Evolutionary conservation across 441 rosid species (phyloP), one percentile per base, ranked within the genome.

Genomic region (Brassica balearica): DNA sequence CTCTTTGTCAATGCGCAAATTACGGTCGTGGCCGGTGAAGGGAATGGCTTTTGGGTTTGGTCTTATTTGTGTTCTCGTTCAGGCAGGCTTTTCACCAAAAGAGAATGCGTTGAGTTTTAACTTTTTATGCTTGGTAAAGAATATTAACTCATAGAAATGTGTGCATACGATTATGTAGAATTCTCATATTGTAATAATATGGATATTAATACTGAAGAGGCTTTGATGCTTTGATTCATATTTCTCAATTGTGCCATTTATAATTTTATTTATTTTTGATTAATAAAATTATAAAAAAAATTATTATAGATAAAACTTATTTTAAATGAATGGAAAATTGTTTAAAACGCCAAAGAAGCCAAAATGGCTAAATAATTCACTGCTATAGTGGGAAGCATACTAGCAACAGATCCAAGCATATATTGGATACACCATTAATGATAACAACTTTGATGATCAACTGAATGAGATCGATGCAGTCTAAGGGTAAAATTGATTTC

Each of bases 1-100:
- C 90, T 58, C 72, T 84, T 80, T 82, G 84, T 71, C 15, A 66
- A 68, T 34, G 83, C 92, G 92, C 63, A 75, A 86, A 81, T 86
- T 66, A 78, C 88, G 91, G 90, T 71, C 62, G 12, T 68, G 80
- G 82, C 76, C 75, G 77, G 82, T 83, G 86, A 71, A 84, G 25
- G 25, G 66, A 69, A 82, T 46, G 8, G 27, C 8, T 15, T 78
- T 63, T 71, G 38, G 38, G 19, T 62, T 60, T 58, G 61, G 65
- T 78, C 68, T 65, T 48, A 14, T 48, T 73, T 29, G 23, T 2
- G 15, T 74, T 53, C 2, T 10, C 4, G 19, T 72, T 38, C 25
- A 23, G 60, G 15, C 53, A 46, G 53, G 53, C 59, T 38, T 12
- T 15, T 9, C 38, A 19, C 36, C 59, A 55, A 15, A 55, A 55